Conservation (phyloP, 352 stramenopile species). For the Phytopythium litorale region DNA sequence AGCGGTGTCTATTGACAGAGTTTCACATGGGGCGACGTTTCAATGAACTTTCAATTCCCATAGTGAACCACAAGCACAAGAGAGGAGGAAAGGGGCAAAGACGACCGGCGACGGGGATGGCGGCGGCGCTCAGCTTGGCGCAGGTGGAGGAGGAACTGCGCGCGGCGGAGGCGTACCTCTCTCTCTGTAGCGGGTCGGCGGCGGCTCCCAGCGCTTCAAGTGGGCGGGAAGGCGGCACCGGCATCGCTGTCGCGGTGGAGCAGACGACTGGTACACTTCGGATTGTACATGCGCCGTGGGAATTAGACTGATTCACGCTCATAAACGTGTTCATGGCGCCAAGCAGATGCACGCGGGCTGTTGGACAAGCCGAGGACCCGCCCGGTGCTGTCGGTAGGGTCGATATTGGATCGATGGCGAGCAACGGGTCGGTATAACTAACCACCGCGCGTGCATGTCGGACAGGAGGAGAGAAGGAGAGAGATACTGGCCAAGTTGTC, state of each 20-base stretch:
- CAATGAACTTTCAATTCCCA: too few species aligned
- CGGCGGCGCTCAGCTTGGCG: constrained; percentile 34
- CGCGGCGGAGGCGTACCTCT: constrained; percentile 57
- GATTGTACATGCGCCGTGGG: not conserved
- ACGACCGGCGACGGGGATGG: constrained; percentile 2
- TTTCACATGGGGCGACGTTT: not conserved
- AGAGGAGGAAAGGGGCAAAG: constrained; percentile 10
- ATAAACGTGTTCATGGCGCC: constrained; percentile 1
- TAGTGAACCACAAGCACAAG: too few species aligned
- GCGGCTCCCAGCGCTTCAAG: not conserved
- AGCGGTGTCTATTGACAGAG: not conserved
- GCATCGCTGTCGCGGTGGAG: not conserved
- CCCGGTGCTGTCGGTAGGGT: constrained; percentile 31
- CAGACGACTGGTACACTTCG: not conserved
- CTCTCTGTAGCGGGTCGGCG: not conserved
- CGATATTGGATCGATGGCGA: not conserved
- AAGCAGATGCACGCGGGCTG: constrained; percentile 16
- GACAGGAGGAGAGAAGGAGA: constrained; percentile 47
- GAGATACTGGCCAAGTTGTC: constrained; percentile 71
- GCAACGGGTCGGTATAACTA: not conserved
- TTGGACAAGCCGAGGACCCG: constrained; percentile 25
- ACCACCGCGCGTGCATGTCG: not conserved
- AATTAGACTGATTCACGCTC: not conserved
- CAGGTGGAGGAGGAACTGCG: constrained; percentile 69
- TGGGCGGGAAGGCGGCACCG: not conserved